Evolutionary conservation across 345 rosid genomes (phyloP), one percentile per base, ranked within the genome.

Genomic region (Populus tremula): DNA sequence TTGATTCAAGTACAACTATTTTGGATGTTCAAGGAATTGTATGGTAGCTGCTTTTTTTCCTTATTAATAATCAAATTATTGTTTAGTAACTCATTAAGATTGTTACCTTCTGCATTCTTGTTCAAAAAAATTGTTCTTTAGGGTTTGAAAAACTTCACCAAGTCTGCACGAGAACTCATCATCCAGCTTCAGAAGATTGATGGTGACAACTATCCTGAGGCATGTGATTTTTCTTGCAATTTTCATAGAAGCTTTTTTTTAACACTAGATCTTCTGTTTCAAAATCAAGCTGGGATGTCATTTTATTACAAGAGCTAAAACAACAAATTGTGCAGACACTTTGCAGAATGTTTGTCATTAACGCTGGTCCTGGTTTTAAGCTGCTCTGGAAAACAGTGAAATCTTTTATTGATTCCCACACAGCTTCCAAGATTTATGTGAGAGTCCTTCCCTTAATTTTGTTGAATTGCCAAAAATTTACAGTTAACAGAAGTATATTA

Each of bases 21-120:
- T 78, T 82, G 76, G 84, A 82, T 75, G 84, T 82, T 14, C 79
- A 82, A 71, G 84, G 84, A 29, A 35, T 82, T 81, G 84, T 82
- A 74, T 65, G 66, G 29, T 70, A 18, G 8, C 25, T 68, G 13
- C 25, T 77, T n/a, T 27, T 63, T 64, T 38, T 6, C 33, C 5
- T 11, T 9, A 31, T n/a, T 38, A 18, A 18, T 23, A 25, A 3
- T 33, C 18, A 38, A 11, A 6, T 31, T 45, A 56, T 1, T 65
- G 50, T 56, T 29, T 33, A 3, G 13, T n/a, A 31, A 8, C 41
- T 31, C 16, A 35, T 61, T 56, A 16, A 39, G 13, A 20, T 59
- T 41, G n/a, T 53, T 25, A 56, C 21, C 6, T 67, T 21, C 35
- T 67, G 27, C n/a, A 35, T 43, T 43, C 33, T 29, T 67, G 68